Conservation (phyloP, 495 filamentous ascomycete genomes). For the Terfezia boudieri region DNA sequence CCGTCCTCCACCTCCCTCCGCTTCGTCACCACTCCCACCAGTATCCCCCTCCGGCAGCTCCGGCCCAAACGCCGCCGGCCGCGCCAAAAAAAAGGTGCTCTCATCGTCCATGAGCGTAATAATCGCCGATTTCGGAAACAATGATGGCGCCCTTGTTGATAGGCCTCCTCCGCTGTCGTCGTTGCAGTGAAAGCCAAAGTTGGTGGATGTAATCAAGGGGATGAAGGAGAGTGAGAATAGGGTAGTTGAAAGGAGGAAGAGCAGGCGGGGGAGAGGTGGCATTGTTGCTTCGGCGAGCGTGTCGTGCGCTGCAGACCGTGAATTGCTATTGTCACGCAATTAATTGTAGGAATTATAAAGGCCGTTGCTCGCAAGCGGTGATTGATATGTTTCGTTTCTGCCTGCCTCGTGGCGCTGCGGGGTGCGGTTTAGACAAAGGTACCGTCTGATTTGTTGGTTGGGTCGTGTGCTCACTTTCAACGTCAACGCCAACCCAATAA, state of each 20-base stretch:
- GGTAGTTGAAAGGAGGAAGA: conserved; percentile 27
- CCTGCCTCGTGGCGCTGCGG: no score
- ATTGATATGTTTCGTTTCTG: no score
- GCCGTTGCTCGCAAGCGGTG: no score
- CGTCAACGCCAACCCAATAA: no score
- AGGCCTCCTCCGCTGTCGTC: conserved; percentile 14
- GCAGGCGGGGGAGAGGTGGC: not conserved
- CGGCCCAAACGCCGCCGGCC: conserved; percentile 85
- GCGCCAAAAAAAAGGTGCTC: conserved; percentile 81
- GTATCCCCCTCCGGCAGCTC: conserved; percentile 42
- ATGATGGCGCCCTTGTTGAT: conserved; percentile 27
- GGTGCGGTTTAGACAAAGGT: no score
- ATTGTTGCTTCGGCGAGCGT: not conserved
- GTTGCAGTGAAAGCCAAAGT: conserved; percentile 22
- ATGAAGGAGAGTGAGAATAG: conserved; percentile 33
- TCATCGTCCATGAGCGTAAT: conserved; percentile 96
- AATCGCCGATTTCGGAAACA: conserved; percentile 84
- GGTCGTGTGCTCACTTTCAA: no score
- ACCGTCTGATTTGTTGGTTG: no score
- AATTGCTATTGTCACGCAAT: no score
- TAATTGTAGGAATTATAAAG: no score
- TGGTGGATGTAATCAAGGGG: conserved; percentile 26
- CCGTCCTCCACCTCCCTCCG: conserved; percentile 45
- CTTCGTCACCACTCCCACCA: conserved; percentile 75
- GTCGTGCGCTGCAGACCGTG: no score